phyloP scores from a whole-genome alignment of 2,329 filamentous ascomycete species.

The Alternaria sp. region DNA sequence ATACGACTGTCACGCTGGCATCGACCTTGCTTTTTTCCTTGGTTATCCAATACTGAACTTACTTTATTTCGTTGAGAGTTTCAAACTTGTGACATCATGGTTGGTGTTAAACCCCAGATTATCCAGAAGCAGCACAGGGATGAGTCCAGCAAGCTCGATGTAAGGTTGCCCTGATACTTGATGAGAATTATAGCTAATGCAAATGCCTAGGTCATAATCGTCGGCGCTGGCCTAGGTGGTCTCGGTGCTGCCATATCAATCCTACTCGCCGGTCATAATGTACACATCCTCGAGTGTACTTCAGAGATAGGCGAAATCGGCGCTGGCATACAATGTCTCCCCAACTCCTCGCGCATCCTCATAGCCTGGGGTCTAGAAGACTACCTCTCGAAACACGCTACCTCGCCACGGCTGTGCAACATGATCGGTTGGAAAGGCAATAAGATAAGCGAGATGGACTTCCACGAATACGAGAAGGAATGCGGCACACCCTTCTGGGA shows the following conservation, averaged over 20 bases:
- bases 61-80: not conserved
- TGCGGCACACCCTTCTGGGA: slow-evolving; percentile 59
- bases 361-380: slow-evolving; percentile 58
- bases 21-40: not conserved
- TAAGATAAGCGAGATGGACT: slow-evolving; percentile 56
- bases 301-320: slow-evolving; percentile 57
- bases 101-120: slow-evolving; percentile 30
- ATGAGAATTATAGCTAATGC: not conserved
- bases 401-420: slow-evolving; percentile 53
- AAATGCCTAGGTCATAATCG: slow-evolving; percentile 51
- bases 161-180: not conserved
- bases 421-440: slow-evolving; percentile 63
- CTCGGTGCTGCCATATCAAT: slow-evolving; percentile 59
- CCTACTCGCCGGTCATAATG: slow-evolving; percentile 55
- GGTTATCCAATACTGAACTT: not conserved
- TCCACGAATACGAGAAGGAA: slow-evolving; percentile 47
- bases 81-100: slow-evolving; percentile 30
- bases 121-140: slow-evolving; percentile 36
- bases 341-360: slow-evolving; percentile 56
- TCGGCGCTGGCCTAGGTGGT: slow-evolving; percentile 64
- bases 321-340: slow-evolving; percentile 60
- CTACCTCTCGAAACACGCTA: slow-evolving; percentile 50
- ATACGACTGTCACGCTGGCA: not conserved
- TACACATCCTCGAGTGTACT: slow-evolving; percentile 58
- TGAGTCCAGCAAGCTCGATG: slow-evolving; percentile 33